phyloP scores from a whole-genome alignment of 148 eudicot species.

The Selenicereus undatus region DNA sequence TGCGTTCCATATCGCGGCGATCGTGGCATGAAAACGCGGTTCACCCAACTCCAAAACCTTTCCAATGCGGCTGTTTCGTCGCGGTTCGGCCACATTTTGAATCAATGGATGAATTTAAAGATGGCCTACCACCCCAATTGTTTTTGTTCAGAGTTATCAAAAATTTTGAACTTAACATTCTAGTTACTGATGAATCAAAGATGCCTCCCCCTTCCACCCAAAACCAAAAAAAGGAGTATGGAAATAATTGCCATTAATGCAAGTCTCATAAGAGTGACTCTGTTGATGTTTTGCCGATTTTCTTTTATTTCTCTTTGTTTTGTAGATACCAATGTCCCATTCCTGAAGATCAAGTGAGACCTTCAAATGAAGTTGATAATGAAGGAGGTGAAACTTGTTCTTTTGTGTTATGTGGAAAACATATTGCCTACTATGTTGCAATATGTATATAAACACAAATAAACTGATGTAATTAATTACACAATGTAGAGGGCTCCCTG shows the following conservation, averaged over 20 bases:
- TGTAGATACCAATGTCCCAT: slow-evolving; percentile 34
- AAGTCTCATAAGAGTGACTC: not conserved
- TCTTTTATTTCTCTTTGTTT: slow-evolving; percentile 7
- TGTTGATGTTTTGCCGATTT: not conserved
- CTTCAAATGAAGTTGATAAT: slow-evolving; percentile 23
- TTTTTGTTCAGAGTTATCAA: no score
- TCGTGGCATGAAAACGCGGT: no score
- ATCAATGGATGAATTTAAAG: no score
- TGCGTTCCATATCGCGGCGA: no score
- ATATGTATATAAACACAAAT: not conserved
- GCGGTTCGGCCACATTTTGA: no score
- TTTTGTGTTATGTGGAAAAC: not conserved
- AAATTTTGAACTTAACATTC: no score
- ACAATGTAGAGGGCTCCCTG: slow-evolving; percentile 27
- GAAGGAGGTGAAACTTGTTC: slow-evolving; percentile 19
- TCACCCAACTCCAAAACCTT: no score
- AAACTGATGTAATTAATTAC: not conserved
- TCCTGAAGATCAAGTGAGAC: slow-evolving; percentile 36
- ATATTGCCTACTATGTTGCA: not conserved
- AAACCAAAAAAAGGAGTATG: no score
- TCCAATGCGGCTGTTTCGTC: no score
- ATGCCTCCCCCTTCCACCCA: no score
- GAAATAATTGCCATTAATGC: not conserved
- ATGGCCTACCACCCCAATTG: no score
- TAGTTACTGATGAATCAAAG: no score